These are phyloP conservation scores for Salmacisia buchloeana DNA, from an alignment of 1,284 basidiomycete species.

Conservation along the genomic window DNA sequence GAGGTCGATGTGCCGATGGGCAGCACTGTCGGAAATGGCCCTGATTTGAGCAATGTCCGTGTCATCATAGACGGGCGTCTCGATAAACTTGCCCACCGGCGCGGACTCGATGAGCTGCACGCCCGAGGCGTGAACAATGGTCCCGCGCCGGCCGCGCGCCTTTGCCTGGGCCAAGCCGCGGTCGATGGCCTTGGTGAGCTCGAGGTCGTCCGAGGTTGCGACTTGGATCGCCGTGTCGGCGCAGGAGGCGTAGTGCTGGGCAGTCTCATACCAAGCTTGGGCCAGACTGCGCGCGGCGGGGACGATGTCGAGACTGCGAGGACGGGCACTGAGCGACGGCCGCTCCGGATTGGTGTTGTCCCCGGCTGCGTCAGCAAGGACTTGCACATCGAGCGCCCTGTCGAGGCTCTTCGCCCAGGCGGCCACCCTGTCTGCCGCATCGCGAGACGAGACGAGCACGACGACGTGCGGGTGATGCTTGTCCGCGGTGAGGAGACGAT, in stretches of 20 bases:
- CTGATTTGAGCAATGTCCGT: background rate
- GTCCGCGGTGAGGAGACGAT: conserved; percentile 7
- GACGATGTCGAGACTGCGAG: conserved; percentile 6
- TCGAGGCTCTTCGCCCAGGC: background rate
- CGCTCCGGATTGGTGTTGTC: background rate
- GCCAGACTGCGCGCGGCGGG: background rate
- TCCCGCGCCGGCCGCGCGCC: background rate
- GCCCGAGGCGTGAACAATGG: conserved; percentile 14
- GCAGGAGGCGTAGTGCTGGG: background rate
- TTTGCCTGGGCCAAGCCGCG: conserved; percentile 6
- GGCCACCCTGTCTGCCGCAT: background rate
- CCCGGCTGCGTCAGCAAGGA: background rate
- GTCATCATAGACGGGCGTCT: conserved; percentile 15
- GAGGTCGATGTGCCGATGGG: conserved; percentile 19
- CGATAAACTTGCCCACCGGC: conserved; percentile 11
- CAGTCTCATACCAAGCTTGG: conserved; percentile 10
- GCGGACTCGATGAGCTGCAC: conserved; percentile 16
- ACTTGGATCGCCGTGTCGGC: conserved; percentile 10
- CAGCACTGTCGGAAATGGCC: conserved; percentile 16
- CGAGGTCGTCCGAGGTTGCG: conserved; percentile 18
- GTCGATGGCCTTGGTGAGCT: conserved; percentile 18
- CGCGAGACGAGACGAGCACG: background rate
- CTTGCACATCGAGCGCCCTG: background rate
- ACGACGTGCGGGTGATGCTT: background rate
- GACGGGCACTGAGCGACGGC: background rate